These are phyloP conservation scores for Tilletia horrida DNA, from an alignment of 1,284 basidiomycete species.

Conservation along the genomic window DNA sequence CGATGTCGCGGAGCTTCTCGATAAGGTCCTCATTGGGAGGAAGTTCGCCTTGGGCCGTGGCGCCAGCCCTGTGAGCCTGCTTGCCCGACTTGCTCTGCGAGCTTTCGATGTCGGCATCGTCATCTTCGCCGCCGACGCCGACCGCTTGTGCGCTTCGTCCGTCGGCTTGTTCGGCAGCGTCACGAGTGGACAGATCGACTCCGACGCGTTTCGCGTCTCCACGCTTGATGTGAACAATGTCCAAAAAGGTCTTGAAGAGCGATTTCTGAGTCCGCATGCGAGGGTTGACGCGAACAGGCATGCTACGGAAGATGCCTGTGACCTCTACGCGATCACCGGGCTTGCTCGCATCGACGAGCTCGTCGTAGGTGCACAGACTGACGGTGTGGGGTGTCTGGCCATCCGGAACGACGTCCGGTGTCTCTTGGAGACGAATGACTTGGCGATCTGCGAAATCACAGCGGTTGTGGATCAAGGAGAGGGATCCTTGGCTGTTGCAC, in stretches of 20 bases:
- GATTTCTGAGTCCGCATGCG: slow-evolving; percentile 86
- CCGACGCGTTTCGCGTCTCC: slow-evolving; percentile 69
- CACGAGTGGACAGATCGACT: slow-evolving; percentile 76
- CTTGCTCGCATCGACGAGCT: slow-evolving; percentile 89
- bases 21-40: slow-evolving; percentile 59
- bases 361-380: slow-evolving; percentile 91
- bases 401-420: slow-evolving; percentile 93
- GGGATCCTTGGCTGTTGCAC: slow-evolving; percentile 79
- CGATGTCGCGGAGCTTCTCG: slow-evolving; percentile 67
- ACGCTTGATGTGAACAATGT: slow-evolving; percentile 86
- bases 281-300: slow-evolving; percentile 89
- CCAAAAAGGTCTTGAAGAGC: slow-evolving; percentile 93
- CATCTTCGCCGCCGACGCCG: slow-evolving; percentile 77
- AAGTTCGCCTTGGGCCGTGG: slow-evolving; percentile 22
- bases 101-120: slow-evolving; percentile 45
- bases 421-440: slow-evolving; percentile 91
- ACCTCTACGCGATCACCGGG: slow-evolving; percentile 89
- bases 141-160: slow-evolving; percentile 63
- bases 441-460: slow-evolving; percentile 94
- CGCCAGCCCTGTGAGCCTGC: slow-evolving; percentile 14
- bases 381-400: slow-evolving; percentile 98
- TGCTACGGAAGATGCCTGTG: slow-evolving; percentile 89
- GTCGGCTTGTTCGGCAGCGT: slow-evolving; percentile 44
- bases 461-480: slow-evolving; percentile 93
- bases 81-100: slow-evolving; percentile 20